These are phyloP conservation scores for Sicyos baderoa DNA, from an alignment of 306 rosid species.

Conservation along the genomic window DNA sequence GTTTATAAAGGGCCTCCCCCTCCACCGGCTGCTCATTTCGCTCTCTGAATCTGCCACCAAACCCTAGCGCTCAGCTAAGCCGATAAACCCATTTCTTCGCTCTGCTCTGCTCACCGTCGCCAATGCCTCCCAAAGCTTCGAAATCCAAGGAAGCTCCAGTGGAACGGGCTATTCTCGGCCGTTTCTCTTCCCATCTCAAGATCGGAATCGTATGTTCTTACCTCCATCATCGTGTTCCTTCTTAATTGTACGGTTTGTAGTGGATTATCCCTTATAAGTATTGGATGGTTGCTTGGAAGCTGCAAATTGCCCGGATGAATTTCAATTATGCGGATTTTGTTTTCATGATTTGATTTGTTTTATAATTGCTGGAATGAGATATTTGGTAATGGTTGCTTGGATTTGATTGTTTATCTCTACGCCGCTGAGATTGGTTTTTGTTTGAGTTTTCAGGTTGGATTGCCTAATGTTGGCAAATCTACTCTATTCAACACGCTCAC, in stretches of 20 bases:
- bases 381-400: not conserved
- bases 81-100: not conserved
- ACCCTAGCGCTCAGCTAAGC: not conserved
- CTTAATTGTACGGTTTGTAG: not conserved
- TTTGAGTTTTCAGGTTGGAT: slow-evolving; percentile 66
- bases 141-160: slow-evolving; percentile 79
- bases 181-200: slow-evolving; percentile 88
- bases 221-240: not conserved
- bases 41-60: not conserved
- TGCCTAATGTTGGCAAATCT: slow-evolving; percentile 98
- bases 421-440: slow-evolving; percentile 1
- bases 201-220: slow-evolving; percentile 62
- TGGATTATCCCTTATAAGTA: not conserved
- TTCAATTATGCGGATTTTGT: not conserved
- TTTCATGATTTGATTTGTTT: not conserved
- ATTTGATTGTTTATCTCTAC: not conserved
- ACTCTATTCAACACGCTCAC: slow-evolving; percentile 94
- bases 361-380: not conserved
- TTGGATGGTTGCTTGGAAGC: not conserved
- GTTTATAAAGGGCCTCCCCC: not conserved
- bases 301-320: not conserved
- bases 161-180: slow-evolving; percentile 77
- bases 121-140: slow-evolving; percentile 84
- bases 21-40: not conserved
- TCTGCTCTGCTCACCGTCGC: not conserved